phyloP scores from a whole-genome alignment of 2,329 filamentous ascomycete species.

The Ceratocystis cubensis region DNA sequence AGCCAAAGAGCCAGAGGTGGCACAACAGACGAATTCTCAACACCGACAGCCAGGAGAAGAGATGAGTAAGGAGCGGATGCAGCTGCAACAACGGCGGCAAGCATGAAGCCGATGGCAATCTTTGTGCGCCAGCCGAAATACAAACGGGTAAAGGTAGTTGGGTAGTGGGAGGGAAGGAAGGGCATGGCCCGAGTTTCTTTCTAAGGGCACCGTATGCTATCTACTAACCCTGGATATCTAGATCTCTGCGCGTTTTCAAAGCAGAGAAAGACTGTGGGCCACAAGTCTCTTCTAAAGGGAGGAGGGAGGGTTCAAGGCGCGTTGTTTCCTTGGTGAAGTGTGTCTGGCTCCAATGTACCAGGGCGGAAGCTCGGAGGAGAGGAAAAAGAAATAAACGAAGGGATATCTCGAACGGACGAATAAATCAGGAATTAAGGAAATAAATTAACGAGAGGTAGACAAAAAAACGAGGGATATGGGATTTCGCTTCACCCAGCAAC shows the following conservation, averaged over 20 bases:
- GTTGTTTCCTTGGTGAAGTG: not conserved
- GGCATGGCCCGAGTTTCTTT: not conserved
- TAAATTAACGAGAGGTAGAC: not conserved
- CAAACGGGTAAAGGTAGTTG: not conserved
- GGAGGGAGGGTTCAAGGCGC: not conserved
- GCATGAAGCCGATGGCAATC: not conserved
- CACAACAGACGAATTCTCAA: not conserved
- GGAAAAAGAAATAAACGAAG: conserved; percentile 9
- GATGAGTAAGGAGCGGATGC: not conserved
- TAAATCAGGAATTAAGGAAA: not conserved
- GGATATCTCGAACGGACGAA: not conserved
- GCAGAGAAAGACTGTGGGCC: conserved; percentile 4
- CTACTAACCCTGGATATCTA: conserved; percentile 6
- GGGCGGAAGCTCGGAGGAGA: not conserved
- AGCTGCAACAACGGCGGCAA: not conserved
- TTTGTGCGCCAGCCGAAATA: not conserved
- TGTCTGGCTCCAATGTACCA: not conserved
- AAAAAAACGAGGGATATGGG: not conserved
- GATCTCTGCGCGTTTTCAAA: not conserved
- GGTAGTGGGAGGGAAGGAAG: not conserved
- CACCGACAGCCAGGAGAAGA: not conserved
- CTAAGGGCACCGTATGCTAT: not conserved
- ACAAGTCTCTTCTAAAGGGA: conserved; percentile 1
- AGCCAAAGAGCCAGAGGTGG: not conserved
- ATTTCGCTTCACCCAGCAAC: too few species aligned